Percentiles rank a stretch among this genome's conserved stretches.
These are phyloP conservation scores for Trichoderma breve DNA, from an alignment of 2,329 filamentous ascomycete genomes.

Conservation along the genomic window DNA sequence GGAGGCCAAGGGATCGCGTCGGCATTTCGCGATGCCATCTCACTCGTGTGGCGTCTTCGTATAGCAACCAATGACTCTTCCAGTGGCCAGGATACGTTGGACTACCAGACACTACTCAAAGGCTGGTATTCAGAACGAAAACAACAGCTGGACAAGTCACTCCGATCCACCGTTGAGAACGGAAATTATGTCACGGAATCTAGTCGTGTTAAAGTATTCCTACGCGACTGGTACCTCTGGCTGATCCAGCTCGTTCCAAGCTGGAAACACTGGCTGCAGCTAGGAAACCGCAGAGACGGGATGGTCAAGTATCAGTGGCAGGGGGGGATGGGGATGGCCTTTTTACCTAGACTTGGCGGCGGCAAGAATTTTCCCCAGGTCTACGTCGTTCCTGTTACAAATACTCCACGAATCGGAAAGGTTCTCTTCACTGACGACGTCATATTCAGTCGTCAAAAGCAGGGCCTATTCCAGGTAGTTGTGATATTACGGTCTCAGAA, in stretches of 20 bases:
- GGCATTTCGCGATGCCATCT: constrained; percentile 36
- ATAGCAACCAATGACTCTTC: neutral
- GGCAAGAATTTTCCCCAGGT: neutral
- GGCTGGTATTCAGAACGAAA: constrained; percentile 25
- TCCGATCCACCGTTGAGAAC: constrained; percentile 21
- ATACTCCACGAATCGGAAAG: neutral
- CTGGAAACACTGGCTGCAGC: constrained; percentile 9
- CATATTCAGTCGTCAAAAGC: neutral
- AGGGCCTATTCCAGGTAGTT: neutral
- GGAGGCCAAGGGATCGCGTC: constrained; percentile 38
- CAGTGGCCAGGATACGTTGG: neutral
- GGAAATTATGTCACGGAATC: constrained; percentile 16
- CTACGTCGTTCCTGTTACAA: neutral
- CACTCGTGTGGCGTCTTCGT: constrained; percentile 35
- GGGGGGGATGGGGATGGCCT: constrained; percentile 13
- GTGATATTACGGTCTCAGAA: neutral
- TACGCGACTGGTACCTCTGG: constrained; percentile 25
- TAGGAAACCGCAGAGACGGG: constrained; percentile 20
- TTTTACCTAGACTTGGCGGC: neutral
- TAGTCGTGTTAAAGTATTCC: constrained; percentile 20
- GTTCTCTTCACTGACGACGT: constrained; percentile 22
- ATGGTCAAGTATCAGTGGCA: constrained; percentile 13
- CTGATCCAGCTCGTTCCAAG: constrained; percentile 23
- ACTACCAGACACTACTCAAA: constrained; percentile 9
- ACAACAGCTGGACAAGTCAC: constrained; percentile 24